These are phyloP conservation scores for Venturia pyrina DNA, from an alignment of 2,329 filamentous ascomycete species.

Conservation along the genomic window DNA sequence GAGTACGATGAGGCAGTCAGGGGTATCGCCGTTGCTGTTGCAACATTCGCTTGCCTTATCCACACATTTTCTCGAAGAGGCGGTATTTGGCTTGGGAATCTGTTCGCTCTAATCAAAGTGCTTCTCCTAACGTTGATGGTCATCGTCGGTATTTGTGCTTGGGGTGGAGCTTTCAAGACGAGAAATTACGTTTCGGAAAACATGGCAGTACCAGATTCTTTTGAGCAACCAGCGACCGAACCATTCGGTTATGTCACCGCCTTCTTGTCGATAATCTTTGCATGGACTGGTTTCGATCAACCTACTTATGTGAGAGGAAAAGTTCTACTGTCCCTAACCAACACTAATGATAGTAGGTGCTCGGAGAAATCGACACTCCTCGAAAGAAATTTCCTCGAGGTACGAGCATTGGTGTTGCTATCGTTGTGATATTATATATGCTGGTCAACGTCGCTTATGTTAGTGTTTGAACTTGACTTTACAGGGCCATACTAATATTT, in stretches of 20 bases:
- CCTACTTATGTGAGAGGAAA: background rate
- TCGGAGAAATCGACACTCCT: conserved; percentile 32
- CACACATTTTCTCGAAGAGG: conserved; percentile 16
- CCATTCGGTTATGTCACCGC: background rate
- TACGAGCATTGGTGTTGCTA: conserved; percentile 25
- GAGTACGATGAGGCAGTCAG: conserved; percentile 22
- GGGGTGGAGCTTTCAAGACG: background rate
- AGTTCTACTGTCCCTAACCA: background rate
- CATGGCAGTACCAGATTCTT: background rate
- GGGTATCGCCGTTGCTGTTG: conserved; percentile 38
- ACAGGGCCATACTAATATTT: conserved; percentile 18
- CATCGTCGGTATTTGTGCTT: conserved; percentile 27
- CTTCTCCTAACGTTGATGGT: conserved; percentile 38
- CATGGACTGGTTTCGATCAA: conserved; percentile 7
- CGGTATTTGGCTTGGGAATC: conserved; percentile 18
- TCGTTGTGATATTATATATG: conserved; percentile 19
- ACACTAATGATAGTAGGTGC: background rate
- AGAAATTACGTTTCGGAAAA: background rate
- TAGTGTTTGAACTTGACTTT: conserved; percentile 12
- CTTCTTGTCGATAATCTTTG: background rate
- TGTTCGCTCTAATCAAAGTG: conserved; percentile 28
- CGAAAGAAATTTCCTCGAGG: conserved; percentile 27
- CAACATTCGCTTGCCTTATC: conserved; percentile 24
- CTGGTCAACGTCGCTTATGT: conserved; percentile 21
- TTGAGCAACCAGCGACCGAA: background rate